phyloP scores from a whole-genome alignment of 2,329 filamentous ascomycete genomes.

The Westerdykella ornata region DNA sequence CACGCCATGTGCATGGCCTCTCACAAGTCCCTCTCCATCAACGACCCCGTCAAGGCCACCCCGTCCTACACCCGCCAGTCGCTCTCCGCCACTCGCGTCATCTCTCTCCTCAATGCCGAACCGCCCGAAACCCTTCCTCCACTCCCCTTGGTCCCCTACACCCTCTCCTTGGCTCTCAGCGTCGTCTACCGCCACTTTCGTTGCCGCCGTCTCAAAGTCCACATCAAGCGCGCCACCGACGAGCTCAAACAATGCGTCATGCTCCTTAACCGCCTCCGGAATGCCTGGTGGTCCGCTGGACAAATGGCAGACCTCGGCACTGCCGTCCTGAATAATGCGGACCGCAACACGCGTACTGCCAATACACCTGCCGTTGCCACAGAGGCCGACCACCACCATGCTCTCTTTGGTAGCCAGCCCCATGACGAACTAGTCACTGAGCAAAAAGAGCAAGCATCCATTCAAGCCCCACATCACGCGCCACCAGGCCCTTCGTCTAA shows the following conservation, averaged over 20 bases:
- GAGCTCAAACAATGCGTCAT: conserved; percentile 42
- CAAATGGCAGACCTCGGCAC: conserved; percentile 41
- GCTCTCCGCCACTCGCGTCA: conserved; percentile 51
- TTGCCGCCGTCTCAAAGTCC: conserved; percentile 44
- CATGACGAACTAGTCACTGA: background rate
- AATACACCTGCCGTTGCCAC: conserved; percentile 27
- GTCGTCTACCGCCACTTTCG: conserved; percentile 54
- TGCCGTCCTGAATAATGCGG: conserved; percentile 37
- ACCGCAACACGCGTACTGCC: conserved; percentile 30
- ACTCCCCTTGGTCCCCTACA: conserved; percentile 51
- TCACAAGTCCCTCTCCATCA: conserved; percentile 44
- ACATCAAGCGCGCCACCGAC: conserved; percentile 42
- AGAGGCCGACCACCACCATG: conserved; percentile 5
- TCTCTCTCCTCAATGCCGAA: conserved; percentile 46
- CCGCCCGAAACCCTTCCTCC: conserved; percentile 44
- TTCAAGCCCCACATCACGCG: conserved; percentile 11
- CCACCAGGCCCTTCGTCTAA: conserved; percentile 10
- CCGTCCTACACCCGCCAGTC: conserved; percentile 50
- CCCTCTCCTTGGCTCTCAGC: conserved; percentile 49
- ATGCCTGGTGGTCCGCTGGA: conserved; percentile 43
- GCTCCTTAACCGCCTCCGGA: conserved; percentile 40
- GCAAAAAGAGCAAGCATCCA: conserved; percentile 4
- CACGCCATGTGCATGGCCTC: conserved; percentile 53
- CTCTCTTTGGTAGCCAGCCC: background rate
- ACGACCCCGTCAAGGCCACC: conserved; percentile 43